phyloP scores from a whole-genome alignment of 306 rosid genomes.

The Cicer judaicum region DNA sequence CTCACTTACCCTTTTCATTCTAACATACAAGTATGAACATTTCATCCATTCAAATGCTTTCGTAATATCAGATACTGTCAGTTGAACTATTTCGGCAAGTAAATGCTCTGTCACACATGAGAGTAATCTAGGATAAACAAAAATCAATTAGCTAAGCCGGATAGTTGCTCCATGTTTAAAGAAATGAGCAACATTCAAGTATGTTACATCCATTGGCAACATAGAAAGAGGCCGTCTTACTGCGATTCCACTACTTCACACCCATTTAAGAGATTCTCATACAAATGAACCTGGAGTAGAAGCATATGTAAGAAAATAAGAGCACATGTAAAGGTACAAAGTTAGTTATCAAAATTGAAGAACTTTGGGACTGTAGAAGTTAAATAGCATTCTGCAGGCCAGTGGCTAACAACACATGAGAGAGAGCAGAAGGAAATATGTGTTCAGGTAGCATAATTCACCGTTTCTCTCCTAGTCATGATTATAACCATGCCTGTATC shows the following conservation, averaged over 20 bases:
- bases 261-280: conserved; percentile 93
- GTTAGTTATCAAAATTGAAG: conserved; percentile 35
- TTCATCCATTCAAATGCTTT: conserved; percentile 97
- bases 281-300: conserved; percentile 79
- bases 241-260: conserved; percentile 97
- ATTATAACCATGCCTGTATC: conserved; percentile 96
- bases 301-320: conserved; percentile 37
- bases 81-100: conserved; percentile 94
- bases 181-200: conserved; percentile 35
- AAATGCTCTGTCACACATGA: conserved; percentile 93
- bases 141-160: conserved; percentile 41
- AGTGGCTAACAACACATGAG: not conserved
- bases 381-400: conserved; percentile 15
- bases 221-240: conserved; percentile 56
- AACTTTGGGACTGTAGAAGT: not conserved
- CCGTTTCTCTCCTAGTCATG: conserved; percentile 98
- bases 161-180: conserved; percentile 19
- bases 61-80: conserved; percentile 84
- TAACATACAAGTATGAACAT: conserved; percentile 80
- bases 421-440: conserved; percentile 31
- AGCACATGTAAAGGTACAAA: conserved; percentile 18
- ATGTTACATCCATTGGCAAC: conserved; percentile 24
- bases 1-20: conserved; percentile 83
- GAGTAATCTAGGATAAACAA: conserved; percentile 65
- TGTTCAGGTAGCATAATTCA: conserved; percentile 43